Evolutionary conservation across 768 basidiomycete genomes (phyloP), one percentile per base, ranked within the genome.

Genomic region (Daedaleopsis nitida): DNA sequence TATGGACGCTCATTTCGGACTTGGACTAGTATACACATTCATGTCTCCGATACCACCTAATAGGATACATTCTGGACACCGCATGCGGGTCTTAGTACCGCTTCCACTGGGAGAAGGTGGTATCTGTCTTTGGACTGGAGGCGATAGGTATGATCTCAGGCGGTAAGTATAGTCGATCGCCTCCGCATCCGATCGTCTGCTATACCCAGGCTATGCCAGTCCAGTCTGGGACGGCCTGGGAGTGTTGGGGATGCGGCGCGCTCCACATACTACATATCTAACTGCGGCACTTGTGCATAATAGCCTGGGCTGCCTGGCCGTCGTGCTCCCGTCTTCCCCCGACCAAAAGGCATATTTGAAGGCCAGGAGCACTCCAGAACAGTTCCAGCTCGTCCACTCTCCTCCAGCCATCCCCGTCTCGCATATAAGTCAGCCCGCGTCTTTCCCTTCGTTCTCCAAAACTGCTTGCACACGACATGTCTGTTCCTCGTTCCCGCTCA

Each of bases 401-500:
- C 39, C 50, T 42, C 13, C 24, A 34, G 19, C n/a, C 5, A 45
- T 24, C 17, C 44, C 44, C 44, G 44, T 16, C 55, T 21, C 32
- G 38, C 44, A 44, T 32, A 54, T 35, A 27, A 24, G 4, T 32
- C 27, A 32, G 27, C n/a, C n/a, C n/a, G 27, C 27, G 27, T 32
- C 27, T 32, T 32, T 32, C 27, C 27, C 27, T 32, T 32, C 27
- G 4, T 32, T n/a, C n/a, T n/a, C n/a, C n/a, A n/a, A 24, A 58
- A 43, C 50, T 43, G 16, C 32, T 48, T 19, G 38, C 48, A 39
- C 43, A 23, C 50, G 35, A 48, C 52, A 21, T 74, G 72, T 61
- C 72, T 19, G 57, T 74, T 17, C 65, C 68, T 32, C 74, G 73
- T 52, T 76, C 73, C 39, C 70, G 70, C 21, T 75, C 73, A 24